Evolutionary conservation across 2,329 filamentous ascomycete genomes (phyloP).

Genomic region (Fusarium sp.): DNA sequence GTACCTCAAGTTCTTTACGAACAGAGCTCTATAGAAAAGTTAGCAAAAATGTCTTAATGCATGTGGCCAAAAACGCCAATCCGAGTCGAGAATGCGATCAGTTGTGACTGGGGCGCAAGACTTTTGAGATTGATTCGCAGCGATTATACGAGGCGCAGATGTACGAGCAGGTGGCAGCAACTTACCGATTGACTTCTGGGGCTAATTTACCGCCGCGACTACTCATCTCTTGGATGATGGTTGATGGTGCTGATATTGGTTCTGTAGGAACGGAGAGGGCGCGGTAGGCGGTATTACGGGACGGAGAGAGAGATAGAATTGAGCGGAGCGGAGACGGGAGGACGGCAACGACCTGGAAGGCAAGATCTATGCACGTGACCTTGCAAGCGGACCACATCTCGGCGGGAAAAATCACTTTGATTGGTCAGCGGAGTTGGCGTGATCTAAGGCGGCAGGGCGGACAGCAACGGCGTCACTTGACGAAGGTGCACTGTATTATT

Average conservation of each 20-base stretch:
- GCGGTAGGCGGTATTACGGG: slow-evolving; percentile 44
- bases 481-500: slow-evolving; percentile 2
- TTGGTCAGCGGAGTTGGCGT: slow-evolving; percentile 37
- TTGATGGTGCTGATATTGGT: slow-evolving; percentile 49
- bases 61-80: background rate
- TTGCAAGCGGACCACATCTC: slow-evolving; percentile 21
- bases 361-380: slow-evolving; percentile 48
- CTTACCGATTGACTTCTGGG: slow-evolving; percentile 97
- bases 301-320: slow-evolving; percentile 45
- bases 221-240: slow-evolving; percentile 83
- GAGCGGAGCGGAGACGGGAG: slow-evolving; percentile 49
- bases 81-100: slow-evolving; percentile 19
- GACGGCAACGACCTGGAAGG: slow-evolving; percentile 44
- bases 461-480: slow-evolving; percentile 40
- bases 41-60: slow-evolving; percentile 44
- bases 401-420: slow-evolving; percentile 7
- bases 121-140: slow-evolving; percentile 26
- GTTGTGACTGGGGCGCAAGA: slow-evolving; percentile 22
- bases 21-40: slow-evolving; percentile 82
- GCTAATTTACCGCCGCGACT: slow-evolving; percentile 97
- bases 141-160: slow-evolving; percentile 9
- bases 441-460: slow-evolving; percentile 30
- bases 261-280: slow-evolving; percentile 47
- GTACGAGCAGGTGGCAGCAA: slow-evolving; percentile 19
- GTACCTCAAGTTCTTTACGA: slow-evolving; percentile 99